Evolutionary conservation across 768 basidiomycete species (phyloP), one percentile per base, ranked within the genome.

Genomic region (Xerocomus potaroensis): DNA sequence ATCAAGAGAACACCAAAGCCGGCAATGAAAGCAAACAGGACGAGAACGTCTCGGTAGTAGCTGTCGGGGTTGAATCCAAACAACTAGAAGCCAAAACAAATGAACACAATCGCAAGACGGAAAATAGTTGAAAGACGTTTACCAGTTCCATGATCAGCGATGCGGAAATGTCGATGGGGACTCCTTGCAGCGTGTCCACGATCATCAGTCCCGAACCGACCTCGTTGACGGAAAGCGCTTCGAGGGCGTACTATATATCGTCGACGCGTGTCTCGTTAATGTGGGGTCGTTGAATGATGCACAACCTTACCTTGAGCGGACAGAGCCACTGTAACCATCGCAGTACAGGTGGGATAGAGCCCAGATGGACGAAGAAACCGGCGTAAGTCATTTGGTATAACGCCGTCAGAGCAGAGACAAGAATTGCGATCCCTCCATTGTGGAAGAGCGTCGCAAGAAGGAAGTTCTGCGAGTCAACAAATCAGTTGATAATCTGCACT

Each of bases 281-380:
- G n/a, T n/a, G 4, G 9, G 2, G 6, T 5, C 15, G 4, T 33
- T 5, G 16, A n/a, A 15, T 8, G 12, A 19, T 0, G 3, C 15
- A n/a, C 9, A 15, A 37, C 31, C 53, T 15, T 35, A 67, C 64
- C 65, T 91, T 91, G 38, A 92, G 74, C 31, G 89, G 87, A 44
- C 86, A 87, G 47, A 94, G 56, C 85, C 91, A 97, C 60, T 94
- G 86, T 43, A 97, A 72, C 94, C 94, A 98, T 14, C 94, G 78
- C 1, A 98, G 76, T 2, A 94, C 91, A 2, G 89, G 87, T 4
- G 94, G 92, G 48, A 98, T 95, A 49, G 77, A 72, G 50, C 70
- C 67, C 47, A 95, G 75, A 62, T 95, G 89, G 43, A 95, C 90
- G 63, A 96, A 96, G 73, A 95, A 97, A 12, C 91, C 91, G 1